phyloP scores from a whole-genome alignment of 192 early-diverging fungal genomes.

The Mortierella alpina region DNA sequence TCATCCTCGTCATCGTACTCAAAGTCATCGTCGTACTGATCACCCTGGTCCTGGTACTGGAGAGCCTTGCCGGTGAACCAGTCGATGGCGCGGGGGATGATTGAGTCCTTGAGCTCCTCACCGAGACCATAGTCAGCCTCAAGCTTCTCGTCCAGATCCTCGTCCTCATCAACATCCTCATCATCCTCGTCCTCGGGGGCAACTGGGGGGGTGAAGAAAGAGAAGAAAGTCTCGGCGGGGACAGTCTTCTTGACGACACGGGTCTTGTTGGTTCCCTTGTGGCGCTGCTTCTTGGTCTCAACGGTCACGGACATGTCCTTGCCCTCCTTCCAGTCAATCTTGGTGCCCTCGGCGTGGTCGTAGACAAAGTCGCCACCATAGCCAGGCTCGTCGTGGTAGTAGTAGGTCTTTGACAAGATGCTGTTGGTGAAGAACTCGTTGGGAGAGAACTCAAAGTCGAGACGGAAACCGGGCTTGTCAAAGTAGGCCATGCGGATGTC shows the following conservation, averaged over 20 bases:
- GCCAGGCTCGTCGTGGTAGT: conserved; percentile 84
- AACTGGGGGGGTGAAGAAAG: conserved; percentile 90
- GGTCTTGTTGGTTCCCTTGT: conserved; percentile 98
- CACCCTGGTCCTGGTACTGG: conserved; percentile 72
- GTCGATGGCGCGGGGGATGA: conserved; percentile 95
- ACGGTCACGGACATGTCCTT: conserved; percentile 93
- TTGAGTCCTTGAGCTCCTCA: conserved; percentile 98
- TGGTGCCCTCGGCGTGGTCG: conserved; percentile 90
- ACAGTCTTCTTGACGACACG: conserved; percentile 97
- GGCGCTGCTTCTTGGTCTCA: conserved; percentile 99
- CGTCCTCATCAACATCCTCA: conserved; percentile 76
- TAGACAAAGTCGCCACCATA: conserved; percentile 89
- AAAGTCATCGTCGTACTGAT: conserved; percentile 42
- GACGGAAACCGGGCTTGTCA: conserved; percentile 91
- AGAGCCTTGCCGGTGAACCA: conserved; percentile 99
- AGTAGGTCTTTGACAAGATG: conserved; percentile 93
- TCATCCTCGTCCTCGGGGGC: conserved; percentile 78
- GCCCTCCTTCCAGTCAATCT: conserved; percentile 97
- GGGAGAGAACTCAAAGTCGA: conserved; percentile 90
- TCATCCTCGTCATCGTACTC: conserved; percentile 54
- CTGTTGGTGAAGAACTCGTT: conserved; percentile 94
- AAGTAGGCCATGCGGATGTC: conserved; percentile 92
- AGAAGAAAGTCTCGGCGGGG: conserved; percentile 96
- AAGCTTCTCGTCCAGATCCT: conserved; percentile 87
- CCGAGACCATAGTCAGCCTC: conserved; percentile 98